Evolutionary conservation across 1,284 basidiomycete genomes (phyloP), one percentile per base, ranked within the genome.

Genomic region (Marasmius fiardii): DNA sequence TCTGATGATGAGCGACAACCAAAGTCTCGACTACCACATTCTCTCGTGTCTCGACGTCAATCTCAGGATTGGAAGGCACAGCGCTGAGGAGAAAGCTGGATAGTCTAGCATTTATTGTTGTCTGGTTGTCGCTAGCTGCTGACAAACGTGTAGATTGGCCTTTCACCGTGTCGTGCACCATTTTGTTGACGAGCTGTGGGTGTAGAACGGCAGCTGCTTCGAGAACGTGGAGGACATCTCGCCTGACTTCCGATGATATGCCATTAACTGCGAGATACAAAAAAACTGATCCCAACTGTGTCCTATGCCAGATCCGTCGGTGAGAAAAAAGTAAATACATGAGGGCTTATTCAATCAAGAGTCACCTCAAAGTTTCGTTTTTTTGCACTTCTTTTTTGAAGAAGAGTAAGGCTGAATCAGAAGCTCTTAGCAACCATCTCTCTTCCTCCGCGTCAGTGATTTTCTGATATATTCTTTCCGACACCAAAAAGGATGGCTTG

Each of bases 391-490:
- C 84, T 0, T 69, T 64, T 34, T 77, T 74, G 63, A 82, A 81
- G 61, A 69, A 80, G 0, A 69, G 61, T 4, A 90, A 61, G 0
- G 83, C 71, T 1, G 77, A 80, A 53, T 85, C 76, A 4, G 79
- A 68, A 0, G 90, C 86, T 28, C 87, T 80, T n/a, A 92, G 72
- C 3, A 96, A 71, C 94, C 94, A 96, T 16, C 64, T 65, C 60
- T 92, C 85, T 31, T 95, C 93, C 18, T 85, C 82, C 0, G 71
- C 64, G 4, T 83, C 79, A 4, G 73, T 73, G 4, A 89, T 64
- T 67, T 92, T 93, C 55, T 86, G 81, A 66, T 93, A 94, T 0
- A 92, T 84, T 69, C 91, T 94, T 55, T 95, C 93, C 82, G 85
- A 92, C 20, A 95, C 65, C 39, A 97, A 67, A 73, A 96, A 96